phyloP scores from a whole-genome alignment of 2,329 filamentous ascomycete species.

The Paraconiothyrium brasiliense region DNA sequence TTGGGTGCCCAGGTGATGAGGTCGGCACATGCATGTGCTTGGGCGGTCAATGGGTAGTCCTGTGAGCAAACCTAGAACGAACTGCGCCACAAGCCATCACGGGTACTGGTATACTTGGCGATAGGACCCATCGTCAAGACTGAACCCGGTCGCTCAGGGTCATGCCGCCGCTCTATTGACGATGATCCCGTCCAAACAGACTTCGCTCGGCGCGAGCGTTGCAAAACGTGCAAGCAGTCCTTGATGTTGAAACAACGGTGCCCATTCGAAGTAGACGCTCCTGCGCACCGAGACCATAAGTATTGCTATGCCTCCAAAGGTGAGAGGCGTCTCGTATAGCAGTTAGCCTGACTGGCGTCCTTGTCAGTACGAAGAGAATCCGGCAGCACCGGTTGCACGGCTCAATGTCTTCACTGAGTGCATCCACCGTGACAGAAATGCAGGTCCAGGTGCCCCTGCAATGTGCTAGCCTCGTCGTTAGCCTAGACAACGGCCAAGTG shows the following conservation, averaged over 20 bases:
- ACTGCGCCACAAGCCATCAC: background rate
- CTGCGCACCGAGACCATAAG: background rate
- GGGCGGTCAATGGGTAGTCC: background rate
- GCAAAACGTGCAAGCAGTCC: background rate
- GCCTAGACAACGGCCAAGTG: background rate
- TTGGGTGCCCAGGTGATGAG: background rate
- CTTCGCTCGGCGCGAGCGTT: background rate
- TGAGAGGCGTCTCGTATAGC: background rate
- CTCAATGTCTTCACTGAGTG: slow-evolving; percentile 1
- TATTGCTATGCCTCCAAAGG: background rate
- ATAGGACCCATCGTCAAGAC: background rate
- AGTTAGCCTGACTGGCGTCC: slow-evolving; percentile 6
- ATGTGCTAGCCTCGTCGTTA: slow-evolving; percentile 4
- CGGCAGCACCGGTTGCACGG: slow-evolving; percentile 1
- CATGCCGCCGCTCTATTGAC: background rate
- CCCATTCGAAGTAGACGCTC: background rate
- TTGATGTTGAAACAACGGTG: background rate
- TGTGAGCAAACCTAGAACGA: background rate
- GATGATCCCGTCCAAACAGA: background rate
- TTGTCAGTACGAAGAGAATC: background rate
- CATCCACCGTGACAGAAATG: slow-evolving; percentile 6
- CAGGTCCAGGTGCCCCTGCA: slow-evolving; percentile 3
- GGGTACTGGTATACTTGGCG: background rate
- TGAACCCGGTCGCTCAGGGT: background rate
- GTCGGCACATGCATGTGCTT: background rate